A percentile compares a stretch with the other conserved stretches of the same genome.
Conservation (phyloP, 1,284 basidiomycete genomes). For the Porphyrellus sp. region DNA sequence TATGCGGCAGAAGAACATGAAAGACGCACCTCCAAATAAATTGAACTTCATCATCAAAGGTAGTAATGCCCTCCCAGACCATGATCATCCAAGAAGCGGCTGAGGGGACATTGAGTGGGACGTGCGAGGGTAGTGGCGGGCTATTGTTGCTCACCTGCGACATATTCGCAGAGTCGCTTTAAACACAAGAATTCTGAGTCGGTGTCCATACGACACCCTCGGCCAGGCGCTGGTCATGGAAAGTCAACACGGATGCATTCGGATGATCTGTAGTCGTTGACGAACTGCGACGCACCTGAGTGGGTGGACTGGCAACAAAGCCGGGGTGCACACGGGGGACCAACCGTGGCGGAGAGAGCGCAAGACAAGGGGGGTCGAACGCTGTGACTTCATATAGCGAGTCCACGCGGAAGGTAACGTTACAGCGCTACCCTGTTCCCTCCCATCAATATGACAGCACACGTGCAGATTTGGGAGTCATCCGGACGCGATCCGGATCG, state of each 20-base stretch:
- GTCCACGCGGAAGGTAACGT: conserved; percentile 2
- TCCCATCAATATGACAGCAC: background rate
- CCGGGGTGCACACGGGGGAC: background rate
- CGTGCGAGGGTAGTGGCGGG: background rate
- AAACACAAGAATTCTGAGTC: background rate
- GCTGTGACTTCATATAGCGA: background rate
- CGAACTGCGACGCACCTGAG: background rate
- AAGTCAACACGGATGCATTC: background rate
- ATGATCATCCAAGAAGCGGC: conserved; percentile 9
- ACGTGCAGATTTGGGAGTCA: background rate
- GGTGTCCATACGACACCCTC: conserved; percentile 5
- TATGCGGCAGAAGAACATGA: background rate
- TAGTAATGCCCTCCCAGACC: conserved; percentile 18
- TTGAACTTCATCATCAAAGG: conserved; percentile 12
- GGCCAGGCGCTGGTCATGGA: background rate
- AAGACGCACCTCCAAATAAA: conserved; percentile 22
- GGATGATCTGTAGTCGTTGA: background rate
- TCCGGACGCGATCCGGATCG: background rate
- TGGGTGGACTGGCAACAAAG: conserved; percentile 1
- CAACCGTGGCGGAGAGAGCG: background rate
- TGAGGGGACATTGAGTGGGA: background rate
- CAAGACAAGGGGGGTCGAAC: background rate
- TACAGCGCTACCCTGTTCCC: conserved; percentile 3
- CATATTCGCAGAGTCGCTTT: conserved; percentile 12
- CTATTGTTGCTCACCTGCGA: conserved; percentile 6